Percentiles rank a stretch among this genome's conserved stretches.
These are phyloP conservation scores for Podosphaera xanthii DNA, from an alignment of 2,329 filamentous ascomycete species.

Conservation along the genomic window DNA sequence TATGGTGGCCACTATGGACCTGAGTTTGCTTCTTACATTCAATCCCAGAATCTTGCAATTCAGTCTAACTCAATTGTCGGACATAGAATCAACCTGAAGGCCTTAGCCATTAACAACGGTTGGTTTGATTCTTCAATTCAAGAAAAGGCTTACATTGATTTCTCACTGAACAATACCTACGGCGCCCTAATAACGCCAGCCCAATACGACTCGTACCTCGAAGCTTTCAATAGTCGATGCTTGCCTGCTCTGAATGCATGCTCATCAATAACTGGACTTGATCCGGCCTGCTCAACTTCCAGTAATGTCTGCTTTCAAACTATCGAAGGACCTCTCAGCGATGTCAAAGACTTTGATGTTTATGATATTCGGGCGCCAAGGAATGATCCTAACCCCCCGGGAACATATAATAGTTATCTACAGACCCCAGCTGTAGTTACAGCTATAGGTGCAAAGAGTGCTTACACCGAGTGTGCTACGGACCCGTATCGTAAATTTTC, in stretches of 20 bases:
- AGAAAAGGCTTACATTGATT: constrained; percentile 16
- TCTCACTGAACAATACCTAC: constrained; percentile 17
- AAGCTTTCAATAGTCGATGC: constrained; percentile 18
- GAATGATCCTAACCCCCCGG: constrained; percentile 16
- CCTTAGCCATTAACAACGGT: constrained; percentile 18
- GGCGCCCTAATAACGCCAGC: constrained; percentile 19
- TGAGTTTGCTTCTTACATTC: constrained; percentile 24
- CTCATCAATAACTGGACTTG: constrained; percentile 39
- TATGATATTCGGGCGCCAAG: constrained; percentile 13
- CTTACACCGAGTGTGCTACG: constrained; percentile 21
- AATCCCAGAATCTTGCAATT: constrained; percentile 32
- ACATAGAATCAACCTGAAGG: constrained; percentile 16
- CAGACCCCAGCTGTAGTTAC: constrained; percentile 17
- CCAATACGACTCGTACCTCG: constrained; percentile 15
- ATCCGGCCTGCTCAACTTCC: constrained; percentile 47
- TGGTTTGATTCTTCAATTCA: constrained; percentile 33
- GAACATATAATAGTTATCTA: constrained; percentile 22
- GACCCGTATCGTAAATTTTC: constrained; percentile 18
- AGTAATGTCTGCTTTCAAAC: constrained; percentile 20
- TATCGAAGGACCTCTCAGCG: constrained; percentile 18
- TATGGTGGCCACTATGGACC: constrained; percentile 38
- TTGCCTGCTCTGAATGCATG: constrained; percentile 20
- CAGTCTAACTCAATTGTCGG: constrained; percentile 18
- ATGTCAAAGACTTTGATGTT: constrained; percentile 13
- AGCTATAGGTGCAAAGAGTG: constrained; percentile 23